Evolutionary conservation across 257 asterid genomes (phyloP), one percentile per base, ranked within the genome.

Genomic region (Penstemon davidsonii): DNA sequence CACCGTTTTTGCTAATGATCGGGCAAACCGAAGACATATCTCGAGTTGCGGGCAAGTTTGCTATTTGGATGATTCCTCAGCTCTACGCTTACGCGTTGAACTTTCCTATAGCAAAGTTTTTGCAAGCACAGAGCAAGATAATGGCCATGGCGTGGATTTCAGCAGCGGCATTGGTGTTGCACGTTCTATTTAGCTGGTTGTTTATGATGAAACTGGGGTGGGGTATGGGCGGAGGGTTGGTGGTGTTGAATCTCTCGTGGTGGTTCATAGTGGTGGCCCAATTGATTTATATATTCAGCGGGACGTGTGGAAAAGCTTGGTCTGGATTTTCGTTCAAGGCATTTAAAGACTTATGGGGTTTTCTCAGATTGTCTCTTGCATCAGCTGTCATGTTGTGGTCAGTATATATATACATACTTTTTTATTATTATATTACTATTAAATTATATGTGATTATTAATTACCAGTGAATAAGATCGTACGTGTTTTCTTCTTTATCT

Each of bases 331-430:
- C 78, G 1, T 59, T 55, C 11, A 25, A 47, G 65, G 78, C 81
- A 8, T 62, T 77, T 25, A 46, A 68, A n/a, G 52, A 75, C 3
- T 39, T 77, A 52, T 62, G 74, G 40, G 63, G 63, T 1, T 77
- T 77, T 12, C 15, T 73, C 38, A 68, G 62, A 55, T 59, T 77
- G 58, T 77, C 75, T 5, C 71, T 77, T 33, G 75, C 78, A n/a
- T 77, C 81, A 0, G 81, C 81, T 3, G 74, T 73, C 3, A 77
- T 77, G 78, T n/a, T n/a, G n/a, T n/a, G n/a, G n/a, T n/a, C n/a
- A 8, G 3, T 38, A 57, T 57, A 1, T 36, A 36, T 25, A 7
- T 3, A 25, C 4, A n/a, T 54, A 54, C n/a, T n/a, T n/a, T n/a
- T n/a, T n/a, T 13, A 8, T 13, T 11, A 4, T 0, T 54, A 54